phyloP scores from a whole-genome alignment of 371 early-diverging fungal genomes.

The Mucor plumbeus region DNA sequence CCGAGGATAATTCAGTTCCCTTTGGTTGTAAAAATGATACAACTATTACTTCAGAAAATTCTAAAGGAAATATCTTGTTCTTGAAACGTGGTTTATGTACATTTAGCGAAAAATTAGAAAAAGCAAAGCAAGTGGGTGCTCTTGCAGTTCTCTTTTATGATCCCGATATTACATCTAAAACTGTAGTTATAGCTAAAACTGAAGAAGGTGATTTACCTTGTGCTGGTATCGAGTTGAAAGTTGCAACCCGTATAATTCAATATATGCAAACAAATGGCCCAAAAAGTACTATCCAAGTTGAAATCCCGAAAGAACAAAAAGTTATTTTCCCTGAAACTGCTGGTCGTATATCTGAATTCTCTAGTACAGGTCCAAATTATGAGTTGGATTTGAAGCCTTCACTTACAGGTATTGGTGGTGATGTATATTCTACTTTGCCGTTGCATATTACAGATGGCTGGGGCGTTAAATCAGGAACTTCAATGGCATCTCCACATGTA shows the following conservation, averaged over 20 bases:
- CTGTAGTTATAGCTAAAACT: conserved; percentile 15
- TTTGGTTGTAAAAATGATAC: conserved; percentile 41
- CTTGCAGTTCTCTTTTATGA: conserved; percentile 61
- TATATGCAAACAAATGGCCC: conserved; percentile 3
- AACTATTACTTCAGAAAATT: conserved; percentile 12
- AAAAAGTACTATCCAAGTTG: conserved; percentile 6
- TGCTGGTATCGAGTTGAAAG: conserved; percentile 38
- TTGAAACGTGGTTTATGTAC: conserved; percentile 60
- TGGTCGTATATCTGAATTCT: conserved; percentile 52
- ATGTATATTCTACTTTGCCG: conserved; percentile 74
- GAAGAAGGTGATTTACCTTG: conserved; percentile 38
- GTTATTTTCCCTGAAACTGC: conserved; percentile 30
- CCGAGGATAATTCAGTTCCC: conserved; percentile 1
- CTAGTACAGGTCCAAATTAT: conserved; percentile 54
- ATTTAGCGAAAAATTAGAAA: conserved; percentile 48
- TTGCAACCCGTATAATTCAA: conserved; percentile 28
- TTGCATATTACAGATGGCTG: conserved; percentile 44
- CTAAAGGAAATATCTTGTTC: conserved; percentile 43
- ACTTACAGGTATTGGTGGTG: conserved; percentile 69
- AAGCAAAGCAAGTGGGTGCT: conserved; percentile 48
- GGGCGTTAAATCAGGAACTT: conserved; percentile 69
- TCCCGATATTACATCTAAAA: conserved; percentile 12
- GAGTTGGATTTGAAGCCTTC: conserved; percentile 59
- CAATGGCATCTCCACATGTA: conserved; percentile 77
- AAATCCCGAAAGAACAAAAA: conserved; percentile 25